Conservation (phyloP, 2,329 filamentous ascomycete genomes). For the Lasiodiplodia theobromae region DNA sequence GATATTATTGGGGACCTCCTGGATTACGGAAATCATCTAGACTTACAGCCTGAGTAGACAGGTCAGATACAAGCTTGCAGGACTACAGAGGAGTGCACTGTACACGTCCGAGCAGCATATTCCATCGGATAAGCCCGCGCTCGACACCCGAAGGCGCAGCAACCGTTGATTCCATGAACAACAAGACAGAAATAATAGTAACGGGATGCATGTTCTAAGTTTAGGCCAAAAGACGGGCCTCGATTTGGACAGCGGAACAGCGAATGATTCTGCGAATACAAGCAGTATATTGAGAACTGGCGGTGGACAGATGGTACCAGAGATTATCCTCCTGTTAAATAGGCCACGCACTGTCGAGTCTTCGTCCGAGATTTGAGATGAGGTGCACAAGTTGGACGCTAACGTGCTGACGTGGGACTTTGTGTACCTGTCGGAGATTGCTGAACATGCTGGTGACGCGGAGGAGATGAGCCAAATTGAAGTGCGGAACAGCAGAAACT, state of each 20-base stretch:
- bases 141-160: slow-evolving; percentile 1
- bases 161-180: not conserved
- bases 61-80: not conserved
- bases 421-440: slow-evolving; percentile 5
- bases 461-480: not conserved
- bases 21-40: not conserved
- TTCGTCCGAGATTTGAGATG: not conserved
- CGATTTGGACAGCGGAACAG: not conserved
- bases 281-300: not conserved
- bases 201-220: not conserved
- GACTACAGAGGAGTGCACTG: not conserved
- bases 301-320: not conserved
- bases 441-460: not conserved
- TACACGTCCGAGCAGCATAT: slow-evolving; percentile 19
- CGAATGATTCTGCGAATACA: not conserved
- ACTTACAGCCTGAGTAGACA: slow-evolving; percentile 7
- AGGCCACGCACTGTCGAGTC: not conserved
- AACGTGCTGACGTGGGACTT: slow-evolving; percentile 15
- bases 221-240: not conserved
- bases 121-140: slow-evolving; percentile 5
- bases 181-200: not conserved
- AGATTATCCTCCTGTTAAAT: not conserved
- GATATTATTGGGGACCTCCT: not conserved
- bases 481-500: not conserved
- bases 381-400: not conserved